Conservation (phyloP, 2,329 filamentous ascomycete species). For the Alternaria ethzedia region DNA sequence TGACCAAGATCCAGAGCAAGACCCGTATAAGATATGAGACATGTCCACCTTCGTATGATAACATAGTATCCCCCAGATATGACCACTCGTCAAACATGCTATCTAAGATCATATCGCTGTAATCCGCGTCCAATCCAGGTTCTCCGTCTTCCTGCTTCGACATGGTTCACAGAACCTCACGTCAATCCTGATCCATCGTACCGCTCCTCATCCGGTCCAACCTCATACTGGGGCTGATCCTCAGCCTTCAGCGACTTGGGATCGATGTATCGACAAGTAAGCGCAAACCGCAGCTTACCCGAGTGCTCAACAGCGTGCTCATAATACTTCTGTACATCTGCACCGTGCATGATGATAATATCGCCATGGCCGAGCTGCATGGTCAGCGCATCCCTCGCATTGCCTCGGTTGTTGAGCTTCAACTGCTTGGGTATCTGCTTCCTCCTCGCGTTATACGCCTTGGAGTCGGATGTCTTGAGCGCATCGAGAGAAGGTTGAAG, state of each 20-base stretch:
- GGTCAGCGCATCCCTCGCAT: slow-evolving; percentile 48
- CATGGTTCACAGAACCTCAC: not conserved
- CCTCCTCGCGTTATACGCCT: slow-evolving; percentile 31
- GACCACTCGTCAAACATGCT: not conserved
- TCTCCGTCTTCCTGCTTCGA: not conserved
- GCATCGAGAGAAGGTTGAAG: slow-evolving; percentile 37
- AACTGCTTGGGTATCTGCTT: slow-evolving; percentile 49
- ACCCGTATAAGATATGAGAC: not conserved
- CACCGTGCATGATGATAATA: slow-evolving; percentile 68
- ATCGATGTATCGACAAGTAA: slow-evolving; percentile 63
- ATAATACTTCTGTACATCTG: slow-evolving; percentile 64
- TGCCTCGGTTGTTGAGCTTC: slow-evolving; percentile 36
- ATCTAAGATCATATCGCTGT: not conserved
- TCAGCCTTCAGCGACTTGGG: slow-evolving; percentile 50
- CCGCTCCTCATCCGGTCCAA: slow-evolving; percentile 39
- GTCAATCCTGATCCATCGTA: slow-evolving; percentile 44
- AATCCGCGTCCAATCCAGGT: not conserved
- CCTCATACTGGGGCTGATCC: slow-evolving; percentile 49
- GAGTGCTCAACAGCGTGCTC: slow-evolving; percentile 64
- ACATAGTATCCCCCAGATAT: not conserved
- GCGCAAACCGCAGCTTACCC: slow-evolving; percentile 61
- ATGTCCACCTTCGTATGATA: not conserved
- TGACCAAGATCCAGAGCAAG: too few relatives aligned
- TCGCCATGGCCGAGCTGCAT: slow-evolving; percentile 67
- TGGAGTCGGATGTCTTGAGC: slow-evolving; percentile 23